These are phyloP conservation scores for Elongisporangium prolatum DNA, from an alignment of 352 stramenopile genomes.

Conservation along the genomic window DNA sequence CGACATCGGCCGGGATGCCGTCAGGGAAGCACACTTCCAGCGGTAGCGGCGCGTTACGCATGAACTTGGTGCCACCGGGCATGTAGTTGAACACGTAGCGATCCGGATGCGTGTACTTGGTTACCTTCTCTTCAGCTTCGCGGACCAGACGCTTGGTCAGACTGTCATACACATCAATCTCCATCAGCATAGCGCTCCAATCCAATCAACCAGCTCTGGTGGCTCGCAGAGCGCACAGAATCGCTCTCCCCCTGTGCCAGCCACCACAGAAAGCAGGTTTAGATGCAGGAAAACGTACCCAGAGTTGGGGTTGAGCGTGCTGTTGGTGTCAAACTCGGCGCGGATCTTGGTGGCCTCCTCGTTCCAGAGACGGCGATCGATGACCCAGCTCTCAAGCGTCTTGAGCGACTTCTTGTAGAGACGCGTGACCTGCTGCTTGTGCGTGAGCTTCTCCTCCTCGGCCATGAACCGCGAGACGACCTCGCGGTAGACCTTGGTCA, in stretches of 20 bases:
- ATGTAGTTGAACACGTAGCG: constrained; percentile 97
- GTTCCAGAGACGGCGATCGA: constrained; percentile 95
- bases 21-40: constrained; percentile 92
- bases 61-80: constrained; percentile 97
- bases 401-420: constrained; percentile 96
- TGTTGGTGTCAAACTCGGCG: constrained; percentile 89
- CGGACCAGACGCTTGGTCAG: constrained; percentile 80
- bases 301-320: constrained; percentile 43
- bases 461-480: constrained; percentile 67
- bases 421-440: constrained; percentile 87
- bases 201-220: background rate
- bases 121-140: constrained; percentile 92
- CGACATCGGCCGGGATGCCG: constrained; percentile 79
- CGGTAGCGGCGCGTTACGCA: constrained; percentile 97
- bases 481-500: constrained; percentile 83
- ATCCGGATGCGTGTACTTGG: constrained; percentile 95
- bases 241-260: background rate
- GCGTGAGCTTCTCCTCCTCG: constrained; percentile 59
- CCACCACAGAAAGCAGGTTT: background rate
- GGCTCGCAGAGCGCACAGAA: background rate
- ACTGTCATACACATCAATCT: constrained; percentile 15
- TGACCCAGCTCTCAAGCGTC: constrained; percentile 91
- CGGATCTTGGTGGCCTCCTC: constrained; percentile 92
- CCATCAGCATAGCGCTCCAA: constrained; percentile 3
- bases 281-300: constrained; percentile 24